phyloP scores from a whole-genome alignment of 805 yeast genomes.

The Myxozyma vanderwaltii region DNA sequence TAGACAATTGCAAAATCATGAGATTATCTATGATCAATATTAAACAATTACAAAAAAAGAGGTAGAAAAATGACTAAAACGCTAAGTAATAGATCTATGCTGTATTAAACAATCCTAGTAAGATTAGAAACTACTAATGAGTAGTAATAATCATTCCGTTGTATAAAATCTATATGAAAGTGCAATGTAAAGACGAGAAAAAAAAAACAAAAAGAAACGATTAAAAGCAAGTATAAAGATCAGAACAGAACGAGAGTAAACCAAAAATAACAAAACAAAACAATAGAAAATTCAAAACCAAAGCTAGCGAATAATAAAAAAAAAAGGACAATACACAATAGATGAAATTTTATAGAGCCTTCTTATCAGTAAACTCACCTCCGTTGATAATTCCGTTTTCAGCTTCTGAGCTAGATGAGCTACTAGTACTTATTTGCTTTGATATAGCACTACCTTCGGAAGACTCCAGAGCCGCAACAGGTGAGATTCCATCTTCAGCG shows the following conservation, averaged over 20 bases:
- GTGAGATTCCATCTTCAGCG: background rate
- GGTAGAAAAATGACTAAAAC: background rate
- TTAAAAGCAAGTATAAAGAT: background rate
- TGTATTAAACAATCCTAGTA: too few relatives aligned
- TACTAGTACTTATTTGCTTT: background rate
- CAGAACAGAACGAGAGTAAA: too few relatives aligned
- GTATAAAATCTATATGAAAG: background rate
- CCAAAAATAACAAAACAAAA: too few relatives aligned
- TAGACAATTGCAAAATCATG: background rate
- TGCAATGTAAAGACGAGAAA: background rate
- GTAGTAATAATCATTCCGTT: too few relatives aligned
- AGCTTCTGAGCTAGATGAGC: conserved; percentile 3
- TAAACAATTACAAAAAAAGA: background rate
- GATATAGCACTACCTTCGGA: background rate
- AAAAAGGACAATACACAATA: background rate
- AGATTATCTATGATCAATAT: background rate
- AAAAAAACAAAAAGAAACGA: background rate
- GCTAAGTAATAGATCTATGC: background rate
- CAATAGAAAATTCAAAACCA: too few relatives aligned
- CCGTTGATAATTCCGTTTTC: conserved; percentile 1
- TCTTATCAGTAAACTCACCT: background rate
- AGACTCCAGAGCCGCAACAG: background rate
- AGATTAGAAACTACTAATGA: too few relatives aligned
- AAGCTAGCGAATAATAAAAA: background rate
- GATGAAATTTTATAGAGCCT: background rate